Base-by-base conservation (phyloP, 2,329 filamentous ascomycete genomes). In the Ophiobolus disseminans region DNA sequence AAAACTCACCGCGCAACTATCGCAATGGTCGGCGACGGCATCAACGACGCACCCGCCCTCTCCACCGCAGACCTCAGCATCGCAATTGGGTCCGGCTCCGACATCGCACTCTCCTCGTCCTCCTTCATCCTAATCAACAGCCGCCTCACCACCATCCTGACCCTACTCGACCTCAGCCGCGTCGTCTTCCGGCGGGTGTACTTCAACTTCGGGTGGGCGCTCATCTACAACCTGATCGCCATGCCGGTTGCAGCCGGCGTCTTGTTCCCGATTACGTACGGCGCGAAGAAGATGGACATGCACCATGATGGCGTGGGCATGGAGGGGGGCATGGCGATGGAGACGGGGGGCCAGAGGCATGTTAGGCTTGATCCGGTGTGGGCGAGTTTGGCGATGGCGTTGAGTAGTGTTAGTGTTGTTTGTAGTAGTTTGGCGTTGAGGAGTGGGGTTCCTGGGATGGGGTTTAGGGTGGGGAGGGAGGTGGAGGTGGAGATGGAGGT, bases 361-460 rank as follows among this genome's bases (percentile, higher is more conserved):
- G 73, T 91, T 16, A 76, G 82, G 51, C 74, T 92, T 37, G 86
- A 90, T 69, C 89, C 89, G 0, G 89, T 89, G 1, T 97, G 92
- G 92, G 93, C 92, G 4, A 88, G 86, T 58, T 74, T 96, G 69
- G 92, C 92, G 1, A 97, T 97, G 93, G 93, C 93, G 20, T 73
- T 92, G 71, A 96, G 91, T 73, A 93, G 89, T 72, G 86, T 97
- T 58, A 94, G 89, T 65, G 92, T 97, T 36, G 88, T 97, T 40
- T 75, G 84, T 66, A 96, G 91, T 70, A 93, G 89, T 75, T 74
- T 96, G 64, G 80, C 86, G 40, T 73, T 97, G 75, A 83, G 86
- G 68, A 80, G 73, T 44, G 61, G 53, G 43, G 44, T 77, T 28
- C 74, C 73, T 3, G 69, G 70, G n/a, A 52, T 81, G 17, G 79